Evolutionary conservation across 768 basidiomycete genomes (phyloP).

Genomic region (Sporobolomyces pararoseus): DNA sequence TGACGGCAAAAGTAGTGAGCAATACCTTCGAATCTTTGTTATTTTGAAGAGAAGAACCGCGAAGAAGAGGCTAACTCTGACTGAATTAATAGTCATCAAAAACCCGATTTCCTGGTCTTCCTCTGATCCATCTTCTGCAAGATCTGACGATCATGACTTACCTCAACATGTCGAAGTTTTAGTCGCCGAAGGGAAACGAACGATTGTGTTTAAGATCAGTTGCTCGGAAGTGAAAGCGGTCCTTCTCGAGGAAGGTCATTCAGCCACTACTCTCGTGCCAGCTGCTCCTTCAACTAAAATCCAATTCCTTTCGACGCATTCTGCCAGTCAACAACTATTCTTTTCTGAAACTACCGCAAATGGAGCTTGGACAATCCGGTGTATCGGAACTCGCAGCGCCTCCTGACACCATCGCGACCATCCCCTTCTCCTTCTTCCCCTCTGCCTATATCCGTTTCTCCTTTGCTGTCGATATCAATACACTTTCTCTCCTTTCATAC

Average conservation of each 20-base stretch:
- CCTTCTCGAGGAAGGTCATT: slow-evolving; percentile 14
- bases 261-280: background rate
- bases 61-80: background rate
- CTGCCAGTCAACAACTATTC: background rate
- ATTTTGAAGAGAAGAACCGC: too few species aligned
- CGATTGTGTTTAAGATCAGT: slow-evolving; percentile 30
- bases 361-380: background rate
- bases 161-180: slow-evolving; percentile 35
- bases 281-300: background rate
- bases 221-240: slow-evolving; percentile 19
- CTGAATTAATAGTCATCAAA: slow-evolving; percentile 41
- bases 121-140: background rate
- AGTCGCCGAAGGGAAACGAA: slow-evolving; percentile 22
- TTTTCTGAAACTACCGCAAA: background rate
- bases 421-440: too few species aligned
- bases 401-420: too few species aligned
- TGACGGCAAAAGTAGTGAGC: slow-evolving; percentile 25
- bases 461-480: too few species aligned
- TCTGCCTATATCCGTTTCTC: too few species aligned
- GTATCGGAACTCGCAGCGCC: slow-evolving; percentile 5
- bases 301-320: slow-evolving; percentile 24
- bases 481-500: too few species aligned
- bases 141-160: background rate
- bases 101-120: slow-evolving; percentile 37
- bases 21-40: background rate